Base-by-base conservation (phyloP, 805 yeast species). In the Hanseniaspora meyeri region DNA sequence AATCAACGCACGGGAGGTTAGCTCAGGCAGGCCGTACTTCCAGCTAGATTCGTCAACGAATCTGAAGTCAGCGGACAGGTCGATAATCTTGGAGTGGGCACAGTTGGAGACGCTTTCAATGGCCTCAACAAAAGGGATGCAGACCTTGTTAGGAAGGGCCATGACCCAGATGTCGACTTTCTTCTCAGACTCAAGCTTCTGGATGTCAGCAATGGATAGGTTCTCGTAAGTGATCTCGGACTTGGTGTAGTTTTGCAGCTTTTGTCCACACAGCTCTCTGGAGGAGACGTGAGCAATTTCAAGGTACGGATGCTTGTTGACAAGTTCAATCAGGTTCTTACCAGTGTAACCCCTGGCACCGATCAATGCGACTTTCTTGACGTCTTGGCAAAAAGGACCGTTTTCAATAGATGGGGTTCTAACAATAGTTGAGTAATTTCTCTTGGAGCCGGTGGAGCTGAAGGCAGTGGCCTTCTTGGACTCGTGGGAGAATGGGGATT, bases 311-410 rank as follows among this genome's bases (percentile, higher is more conserved):
- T 93, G 99, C 51, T 77, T 73, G 70, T 93, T 87, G 61, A 93
- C 85, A 74, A 93, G 76, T 39, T 84, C 78, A 61, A 93, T 88
- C 68, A 93, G 77, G 65, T 91, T 91, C 72, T 87, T 95, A 38
- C 98, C 99, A 19, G 97, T 91, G 72, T 78, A 88, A 34, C 99
- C 99, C 73, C 99, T 84, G 43, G 99, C 99, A 63, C 99, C 99
- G 67, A 93, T 91, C 64, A 93, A 78, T 1, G 96, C 98, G 49
- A 93, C 89, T 62, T 80, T 81, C 24, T 95, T 77, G 59, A 76
- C 76, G 5, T 47, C 49, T 43, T 76, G 68, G 42, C 76, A 75
- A 73, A 82, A 85, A 39, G 78, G 67, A 40, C 88, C 91, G 54
- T 76, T 74, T 53, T 77, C 75, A 47, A 79, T 66, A 12, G 95